Percentiles rank a stretch among this genome's conserved stretches.
These are phyloP conservation scores for Coniochaeta sp. DNA, from an alignment of 2,329 filamentous ascomycete species.

Conservation along the genomic window DNA sequence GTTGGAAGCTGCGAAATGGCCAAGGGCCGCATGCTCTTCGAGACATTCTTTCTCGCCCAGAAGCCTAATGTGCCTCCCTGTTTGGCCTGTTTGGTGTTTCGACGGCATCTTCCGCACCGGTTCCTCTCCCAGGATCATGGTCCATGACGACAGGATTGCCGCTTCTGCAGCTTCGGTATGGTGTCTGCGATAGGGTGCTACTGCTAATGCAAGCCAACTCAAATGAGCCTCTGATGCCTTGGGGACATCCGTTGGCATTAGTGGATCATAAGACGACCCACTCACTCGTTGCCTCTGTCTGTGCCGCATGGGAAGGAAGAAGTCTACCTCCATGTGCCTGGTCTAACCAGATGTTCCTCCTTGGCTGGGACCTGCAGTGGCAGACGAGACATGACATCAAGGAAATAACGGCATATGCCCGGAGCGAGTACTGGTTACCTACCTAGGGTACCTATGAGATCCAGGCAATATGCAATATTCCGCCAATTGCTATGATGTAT, in stretches of 20 bases:
- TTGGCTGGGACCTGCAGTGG: background rate
- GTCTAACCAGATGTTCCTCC: background rate
- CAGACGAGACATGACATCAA: background rate
- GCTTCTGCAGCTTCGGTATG: background rate
- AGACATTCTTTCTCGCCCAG: background rate
- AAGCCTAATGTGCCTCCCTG: background rate
- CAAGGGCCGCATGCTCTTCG: background rate
- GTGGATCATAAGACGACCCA: background rate
- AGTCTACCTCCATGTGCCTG: slow-evolving; percentile 1
- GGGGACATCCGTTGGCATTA: background rate
- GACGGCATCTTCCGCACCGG: background rate
- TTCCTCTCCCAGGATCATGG: background rate
- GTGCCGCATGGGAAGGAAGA: background rate
- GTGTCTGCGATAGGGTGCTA: background rate
- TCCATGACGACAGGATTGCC: background rate
- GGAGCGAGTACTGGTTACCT: background rate
- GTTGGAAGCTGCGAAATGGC: background rate
- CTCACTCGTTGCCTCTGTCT: background rate
- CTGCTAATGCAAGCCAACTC: background rate
- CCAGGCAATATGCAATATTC: background rate
- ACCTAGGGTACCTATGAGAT: too few relatives aligned
- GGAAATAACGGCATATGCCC: background rate
- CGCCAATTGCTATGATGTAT: background rate
- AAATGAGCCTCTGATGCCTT: background rate
- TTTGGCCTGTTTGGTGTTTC: background rate